Percentiles rank a stretch among this genome's conserved stretches.
These are phyloP conservation scores for Pleurotus salmoneostramineus DNA, from an alignment of 768 basidiomycete species.

Conservation along the genomic window DNA sequence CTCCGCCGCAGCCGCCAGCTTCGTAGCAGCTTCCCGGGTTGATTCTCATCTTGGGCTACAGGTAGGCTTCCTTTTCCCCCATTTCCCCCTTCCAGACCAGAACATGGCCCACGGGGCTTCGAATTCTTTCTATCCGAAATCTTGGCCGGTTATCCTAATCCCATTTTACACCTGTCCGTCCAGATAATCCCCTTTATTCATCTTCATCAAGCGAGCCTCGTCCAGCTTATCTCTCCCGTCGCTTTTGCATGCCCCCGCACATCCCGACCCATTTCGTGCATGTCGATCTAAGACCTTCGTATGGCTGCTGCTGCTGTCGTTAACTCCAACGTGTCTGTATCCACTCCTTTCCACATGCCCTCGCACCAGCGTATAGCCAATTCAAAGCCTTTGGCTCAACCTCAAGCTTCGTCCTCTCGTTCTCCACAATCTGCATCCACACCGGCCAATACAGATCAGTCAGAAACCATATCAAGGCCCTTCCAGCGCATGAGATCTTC, in stretches of 20 bases:
- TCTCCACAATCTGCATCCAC: conserved; percentile 31
- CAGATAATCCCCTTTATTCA: background rate
- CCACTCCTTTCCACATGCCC: conserved; percentile 43
- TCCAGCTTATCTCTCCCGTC: background rate
- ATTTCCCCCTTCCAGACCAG: conserved; percentile 3
- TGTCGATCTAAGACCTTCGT: conserved; percentile 14
- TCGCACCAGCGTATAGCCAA: conserved; percentile 33
- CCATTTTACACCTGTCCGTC: background rate
- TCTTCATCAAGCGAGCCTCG: too few relatives aligned
- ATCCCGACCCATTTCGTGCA: background rate
- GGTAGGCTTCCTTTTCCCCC: conserved; percentile 3
- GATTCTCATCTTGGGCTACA: background rate
- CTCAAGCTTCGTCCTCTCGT: conserved; percentile 37
- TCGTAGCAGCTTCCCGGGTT: background rate
- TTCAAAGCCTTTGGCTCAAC: conserved; percentile 26
- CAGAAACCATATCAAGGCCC: conserved; percentile 43
- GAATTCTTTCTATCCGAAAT: conserved; percentile 4
- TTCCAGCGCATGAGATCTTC: conserved; percentile 66
- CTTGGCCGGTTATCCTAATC: background rate
- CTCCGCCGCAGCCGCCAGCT: background rate
- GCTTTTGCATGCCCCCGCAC: background rate
- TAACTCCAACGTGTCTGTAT: conserved; percentile 31
- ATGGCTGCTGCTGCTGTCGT: conserved; percentile 44
- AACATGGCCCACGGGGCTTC: background rate
- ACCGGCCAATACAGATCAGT: conserved; percentile 21